Conservation (phyloP, 768 basidiomycete species). For the Lactarius hengduanensis region DNA sequence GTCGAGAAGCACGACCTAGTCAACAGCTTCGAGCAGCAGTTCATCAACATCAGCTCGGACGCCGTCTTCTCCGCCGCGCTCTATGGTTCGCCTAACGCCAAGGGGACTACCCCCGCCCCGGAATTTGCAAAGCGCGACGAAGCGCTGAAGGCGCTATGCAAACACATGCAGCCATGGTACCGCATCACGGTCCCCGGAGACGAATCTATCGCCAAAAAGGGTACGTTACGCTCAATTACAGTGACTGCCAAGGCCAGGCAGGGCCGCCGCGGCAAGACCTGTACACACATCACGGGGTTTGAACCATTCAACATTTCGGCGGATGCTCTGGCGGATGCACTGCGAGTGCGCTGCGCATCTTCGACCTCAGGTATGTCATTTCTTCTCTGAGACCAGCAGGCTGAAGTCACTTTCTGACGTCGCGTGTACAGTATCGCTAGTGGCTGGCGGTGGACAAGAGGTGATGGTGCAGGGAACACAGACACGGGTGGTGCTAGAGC, state of each 20-base stretch:
- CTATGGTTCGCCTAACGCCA: conserved; percentile 33
- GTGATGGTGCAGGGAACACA: conserved; percentile 89
- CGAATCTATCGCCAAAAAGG: conserved; percentile 68
- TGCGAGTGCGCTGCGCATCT: conserved; percentile 74
- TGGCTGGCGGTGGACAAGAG: conserved; percentile 60
- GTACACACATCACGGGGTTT: conserved; percentile 74
- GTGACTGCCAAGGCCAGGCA: conserved; percentile 72
- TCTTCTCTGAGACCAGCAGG: neutral
- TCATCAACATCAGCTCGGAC: conserved; percentile 62
- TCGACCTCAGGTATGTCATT: conserved; percentile 64
- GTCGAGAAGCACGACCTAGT: conserved; percentile 58
- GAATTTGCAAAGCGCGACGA: conserved; percentile 72
- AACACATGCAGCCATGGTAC: conserved; percentile 78
- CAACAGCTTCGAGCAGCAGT: conserved; percentile 64
- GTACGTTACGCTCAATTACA: conserved; percentile 64
- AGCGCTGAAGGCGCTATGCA: conserved; percentile 48
- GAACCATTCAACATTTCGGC: conserved; percentile 72
- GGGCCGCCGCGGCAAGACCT: conserved; percentile 58
- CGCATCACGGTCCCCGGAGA: conserved; percentile 55
- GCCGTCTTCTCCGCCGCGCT: conserved; percentile 35
- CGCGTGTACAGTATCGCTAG: conserved; percentile 51
- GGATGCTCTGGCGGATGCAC: conserved; percentile 74
- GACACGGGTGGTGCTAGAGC: conserved; percentile 58
- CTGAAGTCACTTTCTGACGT: neutral
- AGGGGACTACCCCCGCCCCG: conserved; percentile 21